These are phyloP conservation scores for Clarireedia homoeocarpa DNA, from an alignment of 2,329 filamentous ascomycete genomes.

Conservation along the genomic window DNA sequence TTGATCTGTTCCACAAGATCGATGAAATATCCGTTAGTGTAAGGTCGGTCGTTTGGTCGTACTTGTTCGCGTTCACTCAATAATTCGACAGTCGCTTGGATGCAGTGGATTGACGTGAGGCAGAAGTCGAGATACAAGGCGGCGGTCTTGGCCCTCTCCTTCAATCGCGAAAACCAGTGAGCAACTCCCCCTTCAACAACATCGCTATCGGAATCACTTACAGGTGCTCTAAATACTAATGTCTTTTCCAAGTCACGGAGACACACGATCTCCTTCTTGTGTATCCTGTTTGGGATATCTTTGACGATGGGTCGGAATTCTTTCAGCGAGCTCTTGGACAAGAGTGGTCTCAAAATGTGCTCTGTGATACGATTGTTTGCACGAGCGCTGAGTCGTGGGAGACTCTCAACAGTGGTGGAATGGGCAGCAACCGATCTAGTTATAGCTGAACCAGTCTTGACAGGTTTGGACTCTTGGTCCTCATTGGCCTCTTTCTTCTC, in stretches of 20 bases:
- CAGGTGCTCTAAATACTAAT: slow-evolving; percentile 81
- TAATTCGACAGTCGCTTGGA: slow-evolving; percentile 81
- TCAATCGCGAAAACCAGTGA: slow-evolving; percentile 56
- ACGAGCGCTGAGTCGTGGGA: slow-evolving; percentile 56
- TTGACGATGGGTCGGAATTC: slow-evolving; percentile 74
- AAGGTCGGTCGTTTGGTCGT: slow-evolving; percentile 76
- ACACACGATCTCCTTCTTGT: slow-evolving; percentile 78
- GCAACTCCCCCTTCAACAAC: slow-evolving; percentile 54
- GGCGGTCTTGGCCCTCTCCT: slow-evolving; percentile 71
- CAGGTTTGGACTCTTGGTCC: slow-evolving; percentile 32
- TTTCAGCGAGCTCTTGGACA: slow-evolving; percentile 64
- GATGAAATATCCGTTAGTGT: slow-evolving; percentile 94
- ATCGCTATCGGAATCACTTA: slow-evolving; percentile 61
- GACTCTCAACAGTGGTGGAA: slow-evolving; percentile 39
- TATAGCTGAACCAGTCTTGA: slow-evolving; percentile 46
- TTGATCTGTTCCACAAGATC: slow-evolving; percentile 91
- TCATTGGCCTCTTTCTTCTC: slow-evolving; percentile 41
- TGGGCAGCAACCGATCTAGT: slow-evolving; percentile 49
- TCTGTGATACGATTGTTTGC: slow-evolving; percentile 74
- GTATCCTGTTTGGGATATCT: slow-evolving; percentile 71
- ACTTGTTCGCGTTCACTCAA: slow-evolving; percentile 81
- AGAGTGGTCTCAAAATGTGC: slow-evolving; percentile 69
- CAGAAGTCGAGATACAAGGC: slow-evolving; percentile 77
- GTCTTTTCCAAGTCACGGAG: slow-evolving; percentile 93
- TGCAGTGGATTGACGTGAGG: slow-evolving; percentile 80